Evolutionary conservation across 2,329 filamentous ascomycete genomes (phyloP).

Genomic region (Neonectria ditissima): DNA sequence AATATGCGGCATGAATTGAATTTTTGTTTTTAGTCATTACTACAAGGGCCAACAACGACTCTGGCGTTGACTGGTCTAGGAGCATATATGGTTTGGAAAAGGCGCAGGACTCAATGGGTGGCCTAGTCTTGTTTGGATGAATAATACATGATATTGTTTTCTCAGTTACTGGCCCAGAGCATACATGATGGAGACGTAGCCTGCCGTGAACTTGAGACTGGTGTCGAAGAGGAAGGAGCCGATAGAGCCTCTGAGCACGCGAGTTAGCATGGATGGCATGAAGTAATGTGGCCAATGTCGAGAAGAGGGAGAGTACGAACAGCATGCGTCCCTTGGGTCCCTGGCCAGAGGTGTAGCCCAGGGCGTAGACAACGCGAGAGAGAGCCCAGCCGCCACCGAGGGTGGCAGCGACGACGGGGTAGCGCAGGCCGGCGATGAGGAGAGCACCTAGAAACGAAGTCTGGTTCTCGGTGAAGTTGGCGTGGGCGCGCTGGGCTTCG

Average conservation of each 20-base stretch:
- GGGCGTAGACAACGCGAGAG: slow-evolving; percentile 64
- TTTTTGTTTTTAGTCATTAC: slow-evolving; percentile 18
- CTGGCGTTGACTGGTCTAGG: slow-evolving; percentile 35
- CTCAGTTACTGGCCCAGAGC: slow-evolving; percentile 47
- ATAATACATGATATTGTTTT: slow-evolving; percentile 19
- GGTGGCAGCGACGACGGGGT: slow-evolving; percentile 61
- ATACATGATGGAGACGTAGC: slow-evolving; percentile 56
- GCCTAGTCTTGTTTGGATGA: slow-evolving; percentile 25
- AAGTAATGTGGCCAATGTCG: neutral
- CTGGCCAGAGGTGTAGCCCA: slow-evolving; percentile 61
- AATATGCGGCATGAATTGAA: slow-evolving; percentile 20
- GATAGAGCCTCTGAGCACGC: slow-evolving; percentile 50
- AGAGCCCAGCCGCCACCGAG: slow-evolving; percentile 66
- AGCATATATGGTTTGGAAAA: slow-evolving; percentile 31
- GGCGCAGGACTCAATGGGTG: slow-evolving; percentile 27
- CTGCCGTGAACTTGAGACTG: slow-evolving; percentile 56
- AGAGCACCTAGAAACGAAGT: slow-evolving; percentile 64
- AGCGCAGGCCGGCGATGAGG: slow-evolving; percentile 67
- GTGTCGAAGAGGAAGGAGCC: slow-evolving; percentile 52
- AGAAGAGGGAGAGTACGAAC: slow-evolving; percentile 43
- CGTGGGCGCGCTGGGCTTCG: slow-evolving; percentile 69
- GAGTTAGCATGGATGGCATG: slow-evolving; percentile 33
- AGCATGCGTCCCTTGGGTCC: slow-evolving; percentile 60
- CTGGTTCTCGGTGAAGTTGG: slow-evolving; percentile 73
- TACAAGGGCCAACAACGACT: slow-evolving; percentile 20